These are phyloP conservation scores for Peziza echinospora DNA, from an alignment of 495 filamentous ascomycete species.

Conservation along the genomic window DNA sequence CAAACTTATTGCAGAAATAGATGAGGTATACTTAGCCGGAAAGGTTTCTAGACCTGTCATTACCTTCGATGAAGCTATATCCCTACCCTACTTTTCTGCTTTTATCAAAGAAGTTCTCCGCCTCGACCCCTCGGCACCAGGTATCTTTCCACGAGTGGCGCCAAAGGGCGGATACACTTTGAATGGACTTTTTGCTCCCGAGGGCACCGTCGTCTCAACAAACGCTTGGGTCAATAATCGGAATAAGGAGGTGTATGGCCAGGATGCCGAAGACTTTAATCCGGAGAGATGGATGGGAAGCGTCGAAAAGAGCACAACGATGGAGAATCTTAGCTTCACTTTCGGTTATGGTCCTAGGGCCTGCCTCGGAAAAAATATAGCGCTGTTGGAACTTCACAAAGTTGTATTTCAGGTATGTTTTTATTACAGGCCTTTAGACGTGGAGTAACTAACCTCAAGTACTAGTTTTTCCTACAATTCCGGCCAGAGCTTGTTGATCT, in stretches of 20 bases:
- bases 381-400: conserved; percentile 13
- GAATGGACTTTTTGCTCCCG: conserved; percentile 32
- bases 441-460: not conserved
- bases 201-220: conserved; percentile 35
- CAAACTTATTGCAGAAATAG: conserved; percentile 26
- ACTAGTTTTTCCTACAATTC: not conserved
- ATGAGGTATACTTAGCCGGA: conserved; percentile 21
- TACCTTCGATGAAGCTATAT: conserved; percentile 26
- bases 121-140: conserved; percentile 37
- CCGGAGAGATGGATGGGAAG: conserved; percentile 34
- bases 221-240: conserved; percentile 38
- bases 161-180: conserved; percentile 32
- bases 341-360: conserved; percentile 11
- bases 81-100: conserved; percentile 37
- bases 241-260: conserved; percentile 32
- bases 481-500: not conserved
- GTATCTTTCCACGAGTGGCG: conserved; percentile 31
- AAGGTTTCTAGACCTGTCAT: conserved; percentile 24
- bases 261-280: conserved; percentile 28
- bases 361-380: conserved; percentile 15
- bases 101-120: conserved; percentile 47
- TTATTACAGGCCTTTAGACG: not conserved
- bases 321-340: conserved; percentile 20
- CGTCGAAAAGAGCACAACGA: conserved; percentile 22
- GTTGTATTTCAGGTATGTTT: not conserved